Evolutionary conservation across 345 rosid genomes (phyloP).

Genomic region (Euphorbia tirucalli): DNA sequence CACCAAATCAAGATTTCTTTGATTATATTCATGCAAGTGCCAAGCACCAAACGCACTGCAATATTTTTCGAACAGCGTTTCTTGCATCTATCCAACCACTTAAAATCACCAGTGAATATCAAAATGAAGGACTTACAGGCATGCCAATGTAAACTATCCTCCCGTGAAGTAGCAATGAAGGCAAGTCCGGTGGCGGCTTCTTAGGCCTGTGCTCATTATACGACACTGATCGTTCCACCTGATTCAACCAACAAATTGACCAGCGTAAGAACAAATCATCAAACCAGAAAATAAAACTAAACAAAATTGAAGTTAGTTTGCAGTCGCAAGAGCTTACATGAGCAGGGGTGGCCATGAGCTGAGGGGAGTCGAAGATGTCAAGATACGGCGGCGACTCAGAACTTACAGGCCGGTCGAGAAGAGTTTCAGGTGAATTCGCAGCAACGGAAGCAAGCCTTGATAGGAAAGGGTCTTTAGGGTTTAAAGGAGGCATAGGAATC

Average conservation of each 20-base stretch:
- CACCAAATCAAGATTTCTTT: neutral
- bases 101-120: neutral
- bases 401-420: slow-evolving; percentile 44
- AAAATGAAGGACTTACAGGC: slow-evolving; percentile 56
- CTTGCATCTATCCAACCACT: neutral
- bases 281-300: neutral
- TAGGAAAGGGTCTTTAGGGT: slow-evolving; percentile 80
- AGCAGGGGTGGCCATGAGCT: slow-evolving; percentile 82
- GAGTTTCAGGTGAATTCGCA: slow-evolving; percentile 51
- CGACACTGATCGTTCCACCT: slow-evolving; percentile 72
- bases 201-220: slow-evolving; percentile 58
- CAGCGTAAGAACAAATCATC: neutral
- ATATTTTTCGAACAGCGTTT: neutral
- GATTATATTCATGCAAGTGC: neutral
- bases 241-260: slow-evolving; percentile 10
- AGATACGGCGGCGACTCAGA: slow-evolving; percentile 63
- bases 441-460: slow-evolving; percentile 59
- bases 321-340: slow-evolving; percentile 34
- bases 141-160: slow-evolving; percentile 88
- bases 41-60: neutral
- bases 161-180: slow-evolving; percentile 70
- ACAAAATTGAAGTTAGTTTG: neutral
- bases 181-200: slow-evolving; percentile 76
- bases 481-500: slow-evolving; percentile 62
- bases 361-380: slow-evolving; percentile 69